These are phyloP conservation scores for Tylopilus sp. DNA, from an alignment of 768 basidiomycete species.

Conservation along the genomic window DNA sequence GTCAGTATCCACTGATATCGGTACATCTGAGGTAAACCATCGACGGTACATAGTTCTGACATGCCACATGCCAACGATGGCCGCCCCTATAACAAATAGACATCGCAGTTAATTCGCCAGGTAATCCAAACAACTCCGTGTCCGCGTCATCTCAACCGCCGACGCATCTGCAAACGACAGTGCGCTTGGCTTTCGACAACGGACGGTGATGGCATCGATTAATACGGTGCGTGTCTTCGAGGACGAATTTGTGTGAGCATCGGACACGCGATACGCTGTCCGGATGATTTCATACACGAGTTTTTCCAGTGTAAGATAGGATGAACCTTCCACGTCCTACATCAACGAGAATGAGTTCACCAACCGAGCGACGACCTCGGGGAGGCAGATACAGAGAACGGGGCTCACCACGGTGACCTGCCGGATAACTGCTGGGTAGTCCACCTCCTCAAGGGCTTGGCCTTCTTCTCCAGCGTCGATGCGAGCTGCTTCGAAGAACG, in stretches of 20 bases:
- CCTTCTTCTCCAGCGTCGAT: conserved; percentile 7
- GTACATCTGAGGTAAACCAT: too few relatives aligned
- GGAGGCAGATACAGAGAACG: neutral
- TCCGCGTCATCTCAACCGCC: conserved; percentile 56
- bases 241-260: conserved; percentile 28
- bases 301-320: conserved; percentile 22
- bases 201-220: conserved; percentile 44
- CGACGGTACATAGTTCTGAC: too few relatives aligned
- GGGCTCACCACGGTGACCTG: conserved; percentile 26
- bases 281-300: conserved; percentile 43
- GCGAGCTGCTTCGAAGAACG: conserved; percentile 34
- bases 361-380: neutral
- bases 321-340: conserved; percentile 13
- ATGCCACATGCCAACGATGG: neutral
- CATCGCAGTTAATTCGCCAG: neutral
- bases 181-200: conserved; percentile 68
- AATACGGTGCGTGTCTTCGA: conserved; percentile 14
- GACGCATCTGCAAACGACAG: conserved; percentile 64
- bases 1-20: too few relatives aligned
- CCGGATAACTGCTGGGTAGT: conserved; percentile 38
- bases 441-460: conserved; percentile 7
- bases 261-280: conserved; percentile 56
- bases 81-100: neutral
- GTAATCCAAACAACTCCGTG: neutral
- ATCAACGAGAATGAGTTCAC: neutral